phyloP scores from a whole-genome alignment of 176 grass and related monocot genomes.

The barley (Hordeum vulgare) region DNA sequence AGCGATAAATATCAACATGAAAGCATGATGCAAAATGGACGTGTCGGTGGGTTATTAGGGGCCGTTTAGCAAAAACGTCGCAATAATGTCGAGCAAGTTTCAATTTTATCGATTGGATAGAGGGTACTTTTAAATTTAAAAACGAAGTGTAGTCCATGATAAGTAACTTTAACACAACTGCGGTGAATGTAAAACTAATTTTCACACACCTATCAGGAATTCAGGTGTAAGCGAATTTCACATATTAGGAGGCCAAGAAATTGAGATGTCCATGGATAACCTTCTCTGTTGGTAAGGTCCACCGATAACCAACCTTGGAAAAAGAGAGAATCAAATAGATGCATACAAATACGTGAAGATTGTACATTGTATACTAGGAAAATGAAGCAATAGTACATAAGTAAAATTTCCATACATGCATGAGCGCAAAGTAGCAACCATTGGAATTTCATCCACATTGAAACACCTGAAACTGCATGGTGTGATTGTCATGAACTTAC shows the following conservation, averaged over 20 bases:
- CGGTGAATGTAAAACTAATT: no score
- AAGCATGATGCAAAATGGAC: no score
- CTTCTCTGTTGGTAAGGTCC: constrained; percentile 45
- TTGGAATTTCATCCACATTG: background rate
- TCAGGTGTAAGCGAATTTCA: constrained; percentile 67
- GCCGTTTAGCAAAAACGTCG: no score
- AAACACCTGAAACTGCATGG: background rate
- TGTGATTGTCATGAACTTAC: background rate
- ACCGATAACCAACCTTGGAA: constrained; percentile 58
- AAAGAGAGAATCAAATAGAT: background rate
- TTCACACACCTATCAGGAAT: no score
- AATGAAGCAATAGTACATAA: background rate
- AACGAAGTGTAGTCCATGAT: no score
- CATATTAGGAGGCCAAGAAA: constrained; percentile 53
- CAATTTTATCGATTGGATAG: no score
- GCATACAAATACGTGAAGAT: background rate
- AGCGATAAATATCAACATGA: no score
- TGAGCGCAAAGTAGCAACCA: background rate
- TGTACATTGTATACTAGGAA: background rate
- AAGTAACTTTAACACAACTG: no score
- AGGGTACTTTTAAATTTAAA: no score
- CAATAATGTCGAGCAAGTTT: no score
- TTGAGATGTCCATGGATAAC: constrained; percentile 63
- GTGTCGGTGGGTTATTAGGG: no score
- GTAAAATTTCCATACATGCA: background rate